Conservation (phyloP, 768 basidiomycete genomes). For the Lepiota subincarnata region DNA sequence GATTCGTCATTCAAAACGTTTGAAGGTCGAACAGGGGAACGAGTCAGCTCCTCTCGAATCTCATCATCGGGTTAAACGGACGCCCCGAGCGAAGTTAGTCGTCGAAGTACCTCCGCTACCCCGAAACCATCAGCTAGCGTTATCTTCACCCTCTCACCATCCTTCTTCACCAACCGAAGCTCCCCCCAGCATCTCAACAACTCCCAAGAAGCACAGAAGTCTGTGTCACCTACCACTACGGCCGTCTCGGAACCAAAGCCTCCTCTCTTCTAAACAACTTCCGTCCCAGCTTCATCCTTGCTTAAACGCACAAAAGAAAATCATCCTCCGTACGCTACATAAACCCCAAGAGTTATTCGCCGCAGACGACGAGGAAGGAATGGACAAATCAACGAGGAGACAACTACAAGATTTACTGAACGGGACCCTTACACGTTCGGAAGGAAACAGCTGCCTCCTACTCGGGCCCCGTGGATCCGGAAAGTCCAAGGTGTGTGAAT, state of each 20-base stretch:
- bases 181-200: not conserved
- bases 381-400: conserved; percentile 47
- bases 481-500: conserved; percentile 64
- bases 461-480: conserved; percentile 85
- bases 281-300: conserved; percentile 40
- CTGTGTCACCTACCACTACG: not conserved
- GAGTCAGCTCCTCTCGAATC: not conserved
- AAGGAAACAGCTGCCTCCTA: conserved; percentile 91
- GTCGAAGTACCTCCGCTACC: conserved; percentile 8
- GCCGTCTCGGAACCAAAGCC: not conserved
- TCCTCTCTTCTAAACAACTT: conserved; percentile 20
- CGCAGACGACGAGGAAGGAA: conserved; percentile 28
- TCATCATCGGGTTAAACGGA: not conserved
- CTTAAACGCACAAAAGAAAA: conserved; percentile 55
- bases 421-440: conserved; percentile 75
- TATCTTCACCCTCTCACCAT: not conserved
- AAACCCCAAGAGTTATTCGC: conserved; percentile 13
- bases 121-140: not conserved
- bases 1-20: not conserved
- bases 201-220: not conserved
- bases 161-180: not conserved
- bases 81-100: not conserved
- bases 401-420: conserved; percentile 61
- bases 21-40: not conserved
- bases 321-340: conserved; percentile 45